Percentiles rank a stretch among this genome's conserved stretches.
These are phyloP conservation scores for Austroboletus sp. DNA, from an alignment of 1,284 basidiomycete genomes.

Conservation along the genomic window DNA sequence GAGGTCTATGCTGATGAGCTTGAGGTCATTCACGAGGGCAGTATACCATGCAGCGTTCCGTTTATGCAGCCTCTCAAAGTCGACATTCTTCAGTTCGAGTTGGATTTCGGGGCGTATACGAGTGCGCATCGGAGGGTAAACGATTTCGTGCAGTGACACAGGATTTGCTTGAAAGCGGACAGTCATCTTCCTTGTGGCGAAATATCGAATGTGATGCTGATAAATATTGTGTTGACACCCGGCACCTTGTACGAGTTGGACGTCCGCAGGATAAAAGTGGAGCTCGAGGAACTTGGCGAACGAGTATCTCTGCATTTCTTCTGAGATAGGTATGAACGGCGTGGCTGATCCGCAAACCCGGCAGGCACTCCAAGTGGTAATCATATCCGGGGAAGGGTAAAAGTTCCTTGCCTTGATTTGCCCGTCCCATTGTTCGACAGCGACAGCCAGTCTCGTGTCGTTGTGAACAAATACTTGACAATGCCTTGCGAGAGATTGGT, in stretches of 20 bases:
- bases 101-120: slow-evolving; percentile 81
- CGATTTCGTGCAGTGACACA: slow-evolving; percentile 77
- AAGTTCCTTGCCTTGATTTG: slow-evolving; percentile 56
- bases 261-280: slow-evolving; percentile 84
- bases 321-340: slow-evolving; percentile 83
- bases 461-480: slow-evolving; percentile 88
- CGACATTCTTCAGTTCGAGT: slow-evolving; percentile 82
- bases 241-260: slow-evolving; percentile 73
- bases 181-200: slow-evolving; percentile 77
- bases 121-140: slow-evolving; percentile 84
- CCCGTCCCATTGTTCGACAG: slow-evolving; percentile 81
- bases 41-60: slow-evolving; percentile 70
- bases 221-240: slow-evolving; percentile 93
- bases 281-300: slow-evolving; percentile 90
- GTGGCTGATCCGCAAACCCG: slow-evolving; percentile 75
- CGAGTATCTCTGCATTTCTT: slow-evolving; percentile 90
- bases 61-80: slow-evolving; percentile 72
- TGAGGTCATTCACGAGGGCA: slow-evolving; percentile 65
- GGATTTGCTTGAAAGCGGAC: slow-evolving; percentile 87
- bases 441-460: slow-evolving; percentile 75
- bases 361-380: slow-evolving; percentile 92
- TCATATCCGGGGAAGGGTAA: slow-evolving; percentile 59
- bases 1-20: slow-evolving; percentile 68
- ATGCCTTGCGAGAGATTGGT: slow-evolving; percentile 76
- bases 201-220: slow-evolving; percentile 88